Percentiles rank a stretch among this genome's conserved stretches.
Evolutionary conservation across 352 stramenopile genomes (phyloP).

Genomic region (Phytophthora syringae): DNA sequence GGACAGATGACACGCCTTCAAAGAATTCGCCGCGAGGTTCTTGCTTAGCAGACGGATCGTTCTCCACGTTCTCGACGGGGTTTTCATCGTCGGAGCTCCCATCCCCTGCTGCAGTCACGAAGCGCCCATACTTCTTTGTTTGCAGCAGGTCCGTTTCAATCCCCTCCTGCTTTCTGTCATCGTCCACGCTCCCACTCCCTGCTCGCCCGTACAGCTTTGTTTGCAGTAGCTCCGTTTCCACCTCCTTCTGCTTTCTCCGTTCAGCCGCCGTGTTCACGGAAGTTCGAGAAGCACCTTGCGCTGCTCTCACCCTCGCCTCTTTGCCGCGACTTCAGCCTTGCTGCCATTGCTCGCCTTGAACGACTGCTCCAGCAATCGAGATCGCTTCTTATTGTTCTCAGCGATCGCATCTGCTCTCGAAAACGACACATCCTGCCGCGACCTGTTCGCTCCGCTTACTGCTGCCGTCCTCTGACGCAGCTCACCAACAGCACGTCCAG

Average conservation of each 20-base stretch:
- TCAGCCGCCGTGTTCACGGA: background rate
- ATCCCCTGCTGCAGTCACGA: slow-evolving; percentile 25
- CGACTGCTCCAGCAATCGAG: slow-evolving; percentile 28
- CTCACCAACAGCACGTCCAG: slow-evolving; percentile 6
- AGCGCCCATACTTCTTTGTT: slow-evolving; percentile 52
- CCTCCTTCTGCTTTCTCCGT: background rate
- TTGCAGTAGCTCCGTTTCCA: slow-evolving; percentile 34
- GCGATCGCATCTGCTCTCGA: slow-evolving; percentile 26
- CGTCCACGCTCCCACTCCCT: too few relatives aligned
- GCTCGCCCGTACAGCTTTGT: slow-evolving; percentile 55
- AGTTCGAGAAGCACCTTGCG: background rate
- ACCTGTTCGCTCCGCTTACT: slow-evolving; percentile 6
- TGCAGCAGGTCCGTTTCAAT: slow-evolving; percentile 33
- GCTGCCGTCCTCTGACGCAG: slow-evolving; percentile 7
- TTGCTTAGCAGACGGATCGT: background rate
- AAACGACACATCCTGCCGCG: slow-evolving; percentile 1
- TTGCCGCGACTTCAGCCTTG: slow-evolving; percentile 18
- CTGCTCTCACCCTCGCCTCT: slow-evolving; percentile 4
- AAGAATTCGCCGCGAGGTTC: slow-evolving; percentile 46
- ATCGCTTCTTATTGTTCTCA: slow-evolving; percentile 45
- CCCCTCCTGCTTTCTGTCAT: slow-evolving; percentile 3
- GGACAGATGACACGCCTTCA: slow-evolving; percentile 76
- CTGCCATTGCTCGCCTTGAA: slow-evolving; percentile 20
- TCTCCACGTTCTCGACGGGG: background rate
- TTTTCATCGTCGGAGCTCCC: slow-evolving; percentile 18